Evolutionary conservation across 495 filamentous ascomycete genomes (phyloP).

Genomic region (Aspergillus cavernicola): DNA sequence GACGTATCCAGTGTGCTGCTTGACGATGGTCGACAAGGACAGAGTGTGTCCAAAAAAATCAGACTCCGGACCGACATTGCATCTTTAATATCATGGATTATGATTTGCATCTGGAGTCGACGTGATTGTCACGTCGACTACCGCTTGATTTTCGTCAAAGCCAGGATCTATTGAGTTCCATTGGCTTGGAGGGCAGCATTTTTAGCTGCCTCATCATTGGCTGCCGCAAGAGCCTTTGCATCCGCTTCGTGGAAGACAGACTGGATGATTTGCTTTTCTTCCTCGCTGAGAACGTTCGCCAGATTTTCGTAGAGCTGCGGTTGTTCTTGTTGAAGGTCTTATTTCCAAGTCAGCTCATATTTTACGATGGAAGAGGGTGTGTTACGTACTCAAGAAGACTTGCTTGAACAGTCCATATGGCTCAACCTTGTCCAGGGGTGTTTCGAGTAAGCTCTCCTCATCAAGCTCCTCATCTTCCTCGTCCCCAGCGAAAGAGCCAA

Average conservation of each 20-base stretch:
- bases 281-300: conserved; percentile 69
- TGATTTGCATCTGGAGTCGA: not conserved
- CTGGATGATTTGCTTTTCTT: conserved; percentile 80
- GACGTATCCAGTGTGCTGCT: conserved; percentile 15
- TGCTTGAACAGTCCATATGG: conserved; percentile 84
- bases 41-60: conserved; percentile 8
- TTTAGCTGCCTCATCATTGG: conserved; percentile 29
- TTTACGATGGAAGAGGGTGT: not conserved
- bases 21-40: conserved; percentile 7
- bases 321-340: conserved; percentile 88
- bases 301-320: conserved; percentile 82
- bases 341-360: conserved; percentile 18
- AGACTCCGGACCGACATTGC: conserved; percentile 4
- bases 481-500: conserved; percentile 61
- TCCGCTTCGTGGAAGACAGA: conserved; percentile 80
- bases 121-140: conserved; percentile 1
- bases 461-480: conserved; percentile 83
- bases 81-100: conserved; percentile 5
- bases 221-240: conserved; percentile 45
- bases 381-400: conserved; percentile 73
- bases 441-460: conserved; percentile 87
- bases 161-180: conserved; percentile 31
- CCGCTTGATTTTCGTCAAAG: conserved; percentile 1
- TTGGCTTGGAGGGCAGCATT: conserved; percentile 37
- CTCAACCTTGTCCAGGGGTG: conserved; percentile 90